Evolutionary conservation across 345 rosid genomes (phyloP), one percentile per base, ranked within the genome.

Genomic region (Populus deltoides): DNA sequence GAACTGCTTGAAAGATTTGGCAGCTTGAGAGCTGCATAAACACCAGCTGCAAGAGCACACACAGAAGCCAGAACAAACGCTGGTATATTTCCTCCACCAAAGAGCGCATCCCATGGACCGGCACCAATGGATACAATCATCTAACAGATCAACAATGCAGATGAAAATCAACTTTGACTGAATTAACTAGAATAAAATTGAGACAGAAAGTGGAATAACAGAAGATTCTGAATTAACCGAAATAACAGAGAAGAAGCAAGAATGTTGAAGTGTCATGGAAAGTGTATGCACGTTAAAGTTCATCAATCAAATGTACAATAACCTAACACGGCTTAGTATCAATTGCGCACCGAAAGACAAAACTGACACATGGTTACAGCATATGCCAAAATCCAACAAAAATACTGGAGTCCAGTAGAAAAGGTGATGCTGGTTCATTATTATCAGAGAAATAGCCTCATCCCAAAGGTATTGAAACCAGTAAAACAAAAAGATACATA

Each of bases 31-130:
- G 70, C 68, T 18, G 98, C 97, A 31, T 88, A 80, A 66, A 91
- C 79, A 65, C 95, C 95, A 22, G 94, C 97, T 4, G 92, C 93
- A 29, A 93, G 89, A 31, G 98, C 97, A 74, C 83, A 83, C 7
- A 87, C 59, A 53, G 97, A 87, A 51, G 98, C 97, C 83, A 96
- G 72, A 70, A 90, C 87, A 75, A 92, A 96, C 18, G 98, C 99
- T 20, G 99, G 99, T 80, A 91, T 81, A 79, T 96, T 96, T 53
- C 99, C 99, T 77, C 98, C 99, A 66, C 99, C 99, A 76, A 93
- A 96, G 63, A 92, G 83, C 12, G 92, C 97, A 85, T 96, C 98
- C 98, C 97, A 93, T 43, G 95, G 99, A 79, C 98, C 99, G n/a
- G 93, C 97, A 35, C 97, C 98, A 35, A 96, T 83, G 16, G 99